Percentiles rank a stretch among this genome's conserved stretches.
Conservation (phyloP, 1,139 yeast genomes). For the Geotrichum carabidarum region DNA sequence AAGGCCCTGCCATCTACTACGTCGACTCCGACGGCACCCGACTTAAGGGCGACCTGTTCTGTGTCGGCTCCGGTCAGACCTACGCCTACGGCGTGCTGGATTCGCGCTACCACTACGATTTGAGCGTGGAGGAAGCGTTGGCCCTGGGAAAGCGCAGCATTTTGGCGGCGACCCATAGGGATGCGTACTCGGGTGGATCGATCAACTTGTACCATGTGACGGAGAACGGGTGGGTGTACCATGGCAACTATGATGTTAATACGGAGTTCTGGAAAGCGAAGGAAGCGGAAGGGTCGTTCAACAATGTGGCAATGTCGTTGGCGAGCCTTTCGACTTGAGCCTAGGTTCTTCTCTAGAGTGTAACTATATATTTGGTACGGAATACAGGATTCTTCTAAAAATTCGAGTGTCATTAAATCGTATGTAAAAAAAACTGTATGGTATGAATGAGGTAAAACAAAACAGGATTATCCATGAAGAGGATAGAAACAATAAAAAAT, state of each 20-base stretch:
- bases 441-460: too few relatives aligned
- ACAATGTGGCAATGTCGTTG: constrained; percentile 56
- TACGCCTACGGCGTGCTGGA: constrained; percentile 99
- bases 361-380: too few relatives aligned
- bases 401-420: neutral
- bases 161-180: constrained; percentile 97
- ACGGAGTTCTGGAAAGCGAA: constrained; percentile 89
- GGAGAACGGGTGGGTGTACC: constrained; percentile 90
- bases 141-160: constrained; percentile 92
- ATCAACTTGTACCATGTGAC: constrained; percentile 89
- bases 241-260: constrained; percentile 92
- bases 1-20: constrained; percentile 91
- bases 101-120: constrained; percentile 84
- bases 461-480: too few relatives aligned
- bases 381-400: neutral
- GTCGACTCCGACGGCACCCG: constrained; percentile 98
- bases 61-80: constrained; percentile 99
- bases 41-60: constrained; percentile 87
- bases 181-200: constrained; percentile 97
- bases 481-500: neutral
- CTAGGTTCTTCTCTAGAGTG: too few relatives aligned
- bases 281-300: constrained; percentile 82
- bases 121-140: constrained; percentile 86
- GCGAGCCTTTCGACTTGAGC: neutral
- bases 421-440: neutral